Evolutionary conservation across 495 filamentous ascomycete species (phyloP).

Genomic region (Aspergillus mulundensis): DNA sequence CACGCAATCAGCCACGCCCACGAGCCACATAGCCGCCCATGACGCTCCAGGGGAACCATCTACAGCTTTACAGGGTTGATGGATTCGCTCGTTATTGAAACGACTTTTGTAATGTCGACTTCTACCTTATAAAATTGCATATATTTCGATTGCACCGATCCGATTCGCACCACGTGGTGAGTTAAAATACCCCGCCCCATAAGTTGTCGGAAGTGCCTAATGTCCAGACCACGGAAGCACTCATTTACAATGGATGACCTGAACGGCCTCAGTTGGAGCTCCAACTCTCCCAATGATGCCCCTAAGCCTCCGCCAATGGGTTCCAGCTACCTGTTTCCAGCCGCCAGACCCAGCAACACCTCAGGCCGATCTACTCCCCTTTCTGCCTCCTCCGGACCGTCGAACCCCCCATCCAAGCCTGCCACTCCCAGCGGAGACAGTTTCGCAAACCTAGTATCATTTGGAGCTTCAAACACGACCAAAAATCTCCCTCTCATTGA

Average conservation of each 20-base stretch:
- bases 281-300: slow-evolving; percentile 31
- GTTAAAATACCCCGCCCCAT: neutral
- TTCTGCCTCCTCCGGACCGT: slow-evolving; percentile 50
- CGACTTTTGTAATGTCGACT: neutral
- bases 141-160: slow-evolving; percentile 1
- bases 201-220: neutral
- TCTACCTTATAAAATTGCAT: neutral
- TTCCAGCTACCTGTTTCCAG: slow-evolving; percentile 54
- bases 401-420: slow-evolving; percentile 48
- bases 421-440: slow-evolving; percentile 69
- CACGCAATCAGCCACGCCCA: neutral
- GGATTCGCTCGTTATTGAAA: neutral
- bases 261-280: slow-evolving; percentile 52
- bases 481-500: slow-evolving; percentile 76
- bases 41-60: slow-evolving; percentile 5
- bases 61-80: neutral
- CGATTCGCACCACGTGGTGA: slow-evolving; percentile 17
- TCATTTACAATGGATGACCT: slow-evolving; percentile 53
- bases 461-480: slow-evolving; percentile 58
- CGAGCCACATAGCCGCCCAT: slow-evolving; percentile 3
- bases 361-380: slow-evolving; percentile 69
- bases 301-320: slow-evolving; percentile 49
- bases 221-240: slow-evolving; percentile 17
- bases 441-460: slow-evolving; percentile 84
- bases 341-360: slow-evolving; percentile 53